Conservation (phyloP, 225 moss, liverwort and hornwort species). For the Takakia lepidozioides region DNA sequence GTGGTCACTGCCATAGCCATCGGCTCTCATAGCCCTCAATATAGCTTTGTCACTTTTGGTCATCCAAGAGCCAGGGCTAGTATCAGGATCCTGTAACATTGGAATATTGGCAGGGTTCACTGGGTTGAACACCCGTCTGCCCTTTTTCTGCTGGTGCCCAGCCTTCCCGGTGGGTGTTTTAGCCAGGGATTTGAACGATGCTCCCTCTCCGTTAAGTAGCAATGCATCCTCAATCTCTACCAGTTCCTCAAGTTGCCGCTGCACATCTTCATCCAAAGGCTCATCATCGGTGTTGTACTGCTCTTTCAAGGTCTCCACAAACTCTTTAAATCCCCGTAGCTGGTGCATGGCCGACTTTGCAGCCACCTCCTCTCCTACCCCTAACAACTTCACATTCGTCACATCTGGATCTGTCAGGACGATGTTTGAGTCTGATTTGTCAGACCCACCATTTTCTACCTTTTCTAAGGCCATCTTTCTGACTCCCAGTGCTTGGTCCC, state of each 20-base stretch:
- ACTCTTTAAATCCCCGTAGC: constrained; percentile 47
- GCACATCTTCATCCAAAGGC: constrained; percentile 59
- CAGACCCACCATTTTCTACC: too few relatives aligned
- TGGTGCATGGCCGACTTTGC: constrained; percentile 32
- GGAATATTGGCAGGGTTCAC: constrained; percentile 86
- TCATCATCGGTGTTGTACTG: constrained; percentile 85
- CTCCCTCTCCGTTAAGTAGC: constrained; percentile 54
- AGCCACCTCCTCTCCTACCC: constrained; percentile 31
- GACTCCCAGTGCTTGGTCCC: constrained; percentile 51
- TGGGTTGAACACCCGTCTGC: constrained; percentile 35
- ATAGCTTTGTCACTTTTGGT: constrained; percentile 77
- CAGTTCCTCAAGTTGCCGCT: constrained; percentile 64
- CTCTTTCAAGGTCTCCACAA: constrained; percentile 43
- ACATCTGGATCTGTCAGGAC: too few relatives aligned
- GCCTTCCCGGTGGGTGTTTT: constrained; percentile 25
- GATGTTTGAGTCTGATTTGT: too few relatives aligned
- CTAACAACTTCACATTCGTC: too few relatives aligned
- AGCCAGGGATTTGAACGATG: constrained; percentile 17
- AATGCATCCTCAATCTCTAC: constrained; percentile 77
- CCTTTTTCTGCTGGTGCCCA: constrained; percentile 24
- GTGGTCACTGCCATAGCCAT: constrained; percentile 11
- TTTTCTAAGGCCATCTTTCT: constrained; percentile 28
- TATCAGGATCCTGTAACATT: constrained; percentile 90
- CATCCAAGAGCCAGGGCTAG: constrained; percentile 61
- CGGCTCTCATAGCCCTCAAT: constrained; percentile 50